Base-by-base conservation (phyloP, 2,329 filamentous ascomycete species). In the Penicillium sp. region DNA sequence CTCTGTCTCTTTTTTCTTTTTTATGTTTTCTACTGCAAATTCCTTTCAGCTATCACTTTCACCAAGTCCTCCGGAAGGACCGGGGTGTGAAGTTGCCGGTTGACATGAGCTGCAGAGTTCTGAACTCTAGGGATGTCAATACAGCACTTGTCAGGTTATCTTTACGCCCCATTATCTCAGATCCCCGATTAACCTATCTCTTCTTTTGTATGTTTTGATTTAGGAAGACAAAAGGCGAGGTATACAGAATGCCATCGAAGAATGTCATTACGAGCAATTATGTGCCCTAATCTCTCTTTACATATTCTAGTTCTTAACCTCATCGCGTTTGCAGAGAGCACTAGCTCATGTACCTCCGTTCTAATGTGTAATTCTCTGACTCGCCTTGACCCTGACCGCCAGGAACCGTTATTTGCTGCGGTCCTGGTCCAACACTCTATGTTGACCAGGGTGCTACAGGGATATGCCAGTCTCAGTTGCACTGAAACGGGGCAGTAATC, bases 331-430 rank as follows among this genome's bases (percentile, higher is more conserved):
- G 13, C 18, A 15, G 26, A 24, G 2, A n/a, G 23, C 36, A 36
- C 29, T n/a, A 21, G 4, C 20, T 34, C 48, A 32, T 45, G 20
- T 6, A 26, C 13, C 20, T 37, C 15, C 43, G 37, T 3, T 27
- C 29, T 34, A 46, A 17, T 26, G 33, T n/a, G 26, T 45, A 60
- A 59, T 54, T 63, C 54, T 49, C 57, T 59, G 59, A 63, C 54
- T 60, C 49, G 55, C 49, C 39, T 46, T 47, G 27, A 21, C 52
- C 39, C 49, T 49, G 30, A 20, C 33, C 43, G 50, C 48, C 52
- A 59, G 57, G 53, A 56, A 60, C 59, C 60, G 60, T 63, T 63
- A 57, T 61, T 62, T 54, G 47, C 47, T 61, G 60, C 47, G 42
- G 51, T 54, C 48, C 51, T 46, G 29, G 59, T 54, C 51, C 46